Evolutionary conservation across 352 stramenopile genomes (phyloP).

Genomic region (Proteromonas lacertae): DNA sequence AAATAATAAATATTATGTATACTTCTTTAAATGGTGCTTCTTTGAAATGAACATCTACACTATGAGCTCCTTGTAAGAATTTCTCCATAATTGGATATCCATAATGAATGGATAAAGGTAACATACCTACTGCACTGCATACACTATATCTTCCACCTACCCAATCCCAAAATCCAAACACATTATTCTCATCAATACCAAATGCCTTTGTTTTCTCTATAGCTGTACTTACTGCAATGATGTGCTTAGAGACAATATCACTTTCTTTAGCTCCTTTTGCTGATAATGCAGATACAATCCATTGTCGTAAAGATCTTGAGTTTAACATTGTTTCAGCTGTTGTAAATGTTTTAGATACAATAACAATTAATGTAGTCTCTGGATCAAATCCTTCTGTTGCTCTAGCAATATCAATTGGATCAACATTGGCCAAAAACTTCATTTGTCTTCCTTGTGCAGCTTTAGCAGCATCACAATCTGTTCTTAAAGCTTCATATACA

Average conservation of each 20-base stretch:
- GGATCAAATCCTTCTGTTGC: conserved; percentile 52
- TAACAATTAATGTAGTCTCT: conserved; percentile 69
- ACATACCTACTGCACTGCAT: conserved; percentile 70
- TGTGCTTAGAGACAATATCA: conserved; percentile 38
- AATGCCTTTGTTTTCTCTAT: conserved; percentile 42
- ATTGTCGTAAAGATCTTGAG: conserved; percentile 64
- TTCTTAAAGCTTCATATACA: conserved; percentile 60
- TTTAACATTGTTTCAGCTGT: conserved; percentile 97
- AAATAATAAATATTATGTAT: conserved; percentile 10
- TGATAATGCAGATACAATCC: conserved; percentile 44
- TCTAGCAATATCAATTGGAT: conserved; percentile 74
- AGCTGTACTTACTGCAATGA: conserved; percentile 31
- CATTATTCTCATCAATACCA: conserved; percentile 63
- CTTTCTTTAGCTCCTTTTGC: conserved; percentile 19
- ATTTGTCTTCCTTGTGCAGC: conserved; percentile 38
- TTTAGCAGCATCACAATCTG: conserved; percentile 27
- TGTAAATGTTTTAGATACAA: conserved; percentile 93
- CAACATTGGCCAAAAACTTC: conserved; percentile 83
- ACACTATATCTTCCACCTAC: conserved; percentile 85
- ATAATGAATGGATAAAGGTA: conserved; percentile 78
- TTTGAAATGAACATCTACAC: conserved; percentile 87
- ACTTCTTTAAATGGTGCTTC: conserved; percentile 16
- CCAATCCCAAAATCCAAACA: conserved; percentile 97
- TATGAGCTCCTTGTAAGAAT: conserved; percentile 72
- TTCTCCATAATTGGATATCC: conserved; percentile 44